Conservation (phyloP, 2,329 filamentous ascomycete species). For the Diaporthe vaccinii region DNA sequence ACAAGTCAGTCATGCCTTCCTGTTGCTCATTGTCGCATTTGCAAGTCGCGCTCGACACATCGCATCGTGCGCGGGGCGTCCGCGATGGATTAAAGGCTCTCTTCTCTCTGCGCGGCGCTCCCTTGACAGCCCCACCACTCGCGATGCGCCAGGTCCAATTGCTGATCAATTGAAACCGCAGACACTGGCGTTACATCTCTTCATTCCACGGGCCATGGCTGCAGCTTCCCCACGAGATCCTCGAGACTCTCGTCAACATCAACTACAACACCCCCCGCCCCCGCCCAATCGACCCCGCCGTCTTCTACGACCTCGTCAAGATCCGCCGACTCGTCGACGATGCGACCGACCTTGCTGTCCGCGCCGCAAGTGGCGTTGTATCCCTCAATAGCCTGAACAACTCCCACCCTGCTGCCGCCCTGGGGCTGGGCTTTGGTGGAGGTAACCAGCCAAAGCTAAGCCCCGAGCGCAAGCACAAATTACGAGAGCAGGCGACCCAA, state of each 20-base stretch:
- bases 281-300: slow-evolving; percentile 81
- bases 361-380: slow-evolving; percentile 80
- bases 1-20: slow-evolving; percentile 68
- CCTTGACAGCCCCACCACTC: slow-evolving; percentile 4
- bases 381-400: slow-evolving; percentile 71
- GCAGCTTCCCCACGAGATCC: slow-evolving; percentile 81
- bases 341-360: slow-evolving; percentile 81
- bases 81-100: background rate
- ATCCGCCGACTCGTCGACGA: slow-evolving; percentile 85
- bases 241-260: slow-evolving; percentile 82
- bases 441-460: slow-evolving; percentile 76
- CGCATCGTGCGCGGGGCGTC: background rate
- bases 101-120: slow-evolving; percentile 35
- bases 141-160: slow-evolving; percentile 8
- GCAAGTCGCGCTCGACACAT: background rate
- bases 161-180: slow-evolving; percentile 50
- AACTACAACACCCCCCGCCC: slow-evolving; percentile 85
- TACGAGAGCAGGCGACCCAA: slow-evolving; percentile 84
- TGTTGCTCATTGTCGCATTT: background rate
- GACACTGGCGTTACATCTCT: slow-evolving; percentile 88
- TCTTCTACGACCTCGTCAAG: slow-evolving; percentile 88
- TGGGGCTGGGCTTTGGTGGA: slow-evolving; percentile 69
- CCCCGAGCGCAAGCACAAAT: slow-evolving; percentile 80
- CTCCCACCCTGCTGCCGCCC: slow-evolving; percentile 59
- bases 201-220: slow-evolving; percentile 89